phyloP scores from a whole-genome alignment of 345 rosid genomes.

The Citrus reticulata region DNA sequence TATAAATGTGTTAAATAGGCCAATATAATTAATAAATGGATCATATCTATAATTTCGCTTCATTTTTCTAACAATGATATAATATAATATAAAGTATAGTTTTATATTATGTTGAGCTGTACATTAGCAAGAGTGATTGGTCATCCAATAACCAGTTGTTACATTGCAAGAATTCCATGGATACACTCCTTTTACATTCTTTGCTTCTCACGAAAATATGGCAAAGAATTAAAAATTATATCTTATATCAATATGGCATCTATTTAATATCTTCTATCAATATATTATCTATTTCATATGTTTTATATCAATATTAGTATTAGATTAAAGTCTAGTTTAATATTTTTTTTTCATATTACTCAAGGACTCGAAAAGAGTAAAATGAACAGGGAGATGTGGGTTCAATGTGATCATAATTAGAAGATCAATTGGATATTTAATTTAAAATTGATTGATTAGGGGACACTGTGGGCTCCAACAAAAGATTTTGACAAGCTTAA shows the following conservation, averaged over 20 bases:
- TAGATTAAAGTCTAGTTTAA: no score
- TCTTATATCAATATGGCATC: not conserved
- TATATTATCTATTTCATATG: no score
- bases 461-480: no score
- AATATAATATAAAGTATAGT: not conserved
- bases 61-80: not conserved
- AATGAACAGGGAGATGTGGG: not conserved
- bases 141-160: not conserved
- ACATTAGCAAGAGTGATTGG: not conserved
- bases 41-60: no score
- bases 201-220: not conserved
- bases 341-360: no score
- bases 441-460: no score
- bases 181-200: slow-evolving; percentile 1
- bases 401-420: not conserved
- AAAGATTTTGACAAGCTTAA: not conserved
- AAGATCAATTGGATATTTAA: no score
- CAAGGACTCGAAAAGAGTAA: not conserved
- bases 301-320: no score
- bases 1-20: no score
- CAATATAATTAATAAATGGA: no score
- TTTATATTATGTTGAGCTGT: not conserved
- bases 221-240: not conserved
- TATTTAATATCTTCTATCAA: not conserved
- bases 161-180: not conserved